Evolutionary conservation across 768 basidiomycete genomes (phyloP).

Genomic region (Pleurotus citrinopileatus): DNA sequence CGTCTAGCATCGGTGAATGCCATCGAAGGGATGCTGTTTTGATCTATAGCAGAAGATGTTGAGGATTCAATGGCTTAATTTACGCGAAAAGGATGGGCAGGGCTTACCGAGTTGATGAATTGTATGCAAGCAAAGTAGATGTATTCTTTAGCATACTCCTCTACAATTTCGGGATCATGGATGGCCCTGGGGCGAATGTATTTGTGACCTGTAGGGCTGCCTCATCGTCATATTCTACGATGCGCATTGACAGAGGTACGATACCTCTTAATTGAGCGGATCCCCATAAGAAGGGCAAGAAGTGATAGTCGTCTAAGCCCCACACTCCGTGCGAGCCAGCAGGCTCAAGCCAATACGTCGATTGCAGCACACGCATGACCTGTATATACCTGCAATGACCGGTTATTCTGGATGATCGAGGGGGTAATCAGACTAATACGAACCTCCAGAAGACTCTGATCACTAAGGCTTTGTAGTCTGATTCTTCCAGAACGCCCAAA

Average conservation of each 20-base stretch:
- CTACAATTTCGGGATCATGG: slow-evolving; percentile 86
- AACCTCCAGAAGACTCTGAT: slow-evolving; percentile 88
- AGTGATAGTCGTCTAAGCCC: slow-evolving; percentile 97
- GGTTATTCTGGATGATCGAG: neutral
- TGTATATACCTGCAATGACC: slow-evolving; percentile 57
- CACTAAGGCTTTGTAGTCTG: slow-evolving; percentile 75
- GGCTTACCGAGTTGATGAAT: slow-evolving; percentile 88
- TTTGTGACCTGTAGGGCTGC: slow-evolving; percentile 62
- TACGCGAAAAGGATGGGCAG: neutral
- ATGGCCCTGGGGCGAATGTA: slow-evolving; percentile 90
- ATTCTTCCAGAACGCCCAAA: slow-evolving; percentile 57
- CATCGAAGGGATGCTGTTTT: slow-evolving; percentile 94
- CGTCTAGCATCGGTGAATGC: slow-evolving; percentile 99
- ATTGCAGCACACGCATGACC: slow-evolving; percentile 85
- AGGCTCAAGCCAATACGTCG: slow-evolving; percentile 95
- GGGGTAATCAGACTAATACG: slow-evolving; percentile 11
- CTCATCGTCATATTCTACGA: neutral
- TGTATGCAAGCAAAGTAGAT: slow-evolving; percentile 96
- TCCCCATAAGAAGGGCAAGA: slow-evolving; percentile 88
- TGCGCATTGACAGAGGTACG: neutral
- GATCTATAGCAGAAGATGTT: slow-evolving; percentile 46
- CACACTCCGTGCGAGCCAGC: slow-evolving; percentile 99
- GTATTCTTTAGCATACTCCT: slow-evolving; percentile 89
- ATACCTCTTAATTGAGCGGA: slow-evolving; percentile 74
- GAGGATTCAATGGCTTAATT: neutral